Base-by-base conservation (phyloP, 2,329 filamentous ascomycete genomes). In the Talaromyces islandicus region DNA sequence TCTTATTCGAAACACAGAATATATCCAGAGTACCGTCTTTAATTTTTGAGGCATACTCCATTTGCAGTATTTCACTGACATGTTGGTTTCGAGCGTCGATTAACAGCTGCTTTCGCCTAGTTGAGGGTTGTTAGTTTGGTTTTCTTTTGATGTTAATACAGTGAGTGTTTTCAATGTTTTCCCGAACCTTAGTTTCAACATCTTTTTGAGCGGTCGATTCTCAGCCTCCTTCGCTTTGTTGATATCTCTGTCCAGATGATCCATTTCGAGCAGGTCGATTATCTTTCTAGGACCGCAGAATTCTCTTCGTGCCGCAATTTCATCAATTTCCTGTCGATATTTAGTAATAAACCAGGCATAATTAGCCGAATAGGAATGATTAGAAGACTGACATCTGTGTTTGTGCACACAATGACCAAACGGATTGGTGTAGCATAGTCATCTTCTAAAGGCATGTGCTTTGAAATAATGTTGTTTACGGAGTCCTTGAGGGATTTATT, bases 361-460 rank as follows among this genome's bases (percentile, higher is more conserved):
- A 27, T 27, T 27, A 6, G 25, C 25, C 25, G 25, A 27, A 27
- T 27, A n/a, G 21, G 17, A 46, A 3, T 21, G 11, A 1, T 14
- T 3, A 46, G 41, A 9, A 11, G 41, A 19, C 41, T 24, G 7
- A 46, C 41, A 19, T 55, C 54, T 46, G 35, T 41, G 2, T 17
- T 46, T 46, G 54, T 55, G 21, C 54, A 55, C 19, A 55, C 54
- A 38, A 55, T 25, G 17, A 21, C 54, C 54, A 55, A 55, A 55
- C 43, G 19, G 32, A 55, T 55, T 43, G 17, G 25, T 27, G 35
- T 4, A 14, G 32, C 11, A 17, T 14, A 24, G 4, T 38, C 12
- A 14, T 55, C 11, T n/a, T 55, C 54, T 38, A 55, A 55, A 25
- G 54, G 17, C 10, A 29, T 41, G 19, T 55, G 54, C 10, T 10